phyloP scores from a whole-genome alignment of 129 eudicot species.

The sunflower (Helianthus annuus) region HanXRQr2.0-SUNRISE NC_035446.2:1667279-1667778 shows the following conservation, averaged over 20 bases:
- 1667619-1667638: too few species aligned
- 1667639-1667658: too few species aligned
- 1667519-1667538: slow-evolving; percentile 68
- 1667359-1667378: slow-evolving; percentile 55
- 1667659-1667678: neutral
- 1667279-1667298: neutral
- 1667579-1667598: slow-evolving; percentile 56
- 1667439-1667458: neutral
- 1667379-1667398: slow-evolving; percentile 63
- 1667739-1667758: too few species aligned
- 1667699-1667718: too few species aligned
- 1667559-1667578: slow-evolving; percentile 64
- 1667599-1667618: too few species aligned
- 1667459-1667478: too few species aligned
- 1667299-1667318: too few species aligned
- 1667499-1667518: slow-evolving; percentile 73
- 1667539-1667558: neutral
- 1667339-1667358: slow-evolving; percentile 41
- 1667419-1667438: slow-evolving; percentile 3
- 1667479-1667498: slow-evolving; percentile 15
- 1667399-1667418: slow-evolving; percentile 26
- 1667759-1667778: too few species aligned
- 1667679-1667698: too few species aligned
- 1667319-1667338: neutral
- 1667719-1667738: too few species aligned